Evolutionary conservation across 1,284 basidiomycete species (phyloP).

Genomic region (Quambalaria eucalypti): DNA sequence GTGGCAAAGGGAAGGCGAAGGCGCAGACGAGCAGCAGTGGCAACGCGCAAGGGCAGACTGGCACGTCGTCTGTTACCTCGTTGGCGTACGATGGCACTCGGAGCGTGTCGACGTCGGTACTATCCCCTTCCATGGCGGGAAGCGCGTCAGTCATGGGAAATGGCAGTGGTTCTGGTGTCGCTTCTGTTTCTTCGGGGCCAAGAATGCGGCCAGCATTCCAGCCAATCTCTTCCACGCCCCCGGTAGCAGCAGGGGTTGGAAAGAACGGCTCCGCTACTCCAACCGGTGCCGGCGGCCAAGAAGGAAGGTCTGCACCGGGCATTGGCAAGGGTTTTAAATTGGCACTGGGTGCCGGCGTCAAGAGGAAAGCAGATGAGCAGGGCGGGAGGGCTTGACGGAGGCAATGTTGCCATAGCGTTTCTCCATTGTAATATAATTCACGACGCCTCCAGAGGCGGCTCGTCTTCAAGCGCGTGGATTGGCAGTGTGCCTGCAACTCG

Average conservation of each 20-base stretch:
- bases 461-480: too few species aligned
- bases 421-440: too few species aligned
- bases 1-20: not conserved
- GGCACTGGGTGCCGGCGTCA: not conserved
- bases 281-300: not conserved
- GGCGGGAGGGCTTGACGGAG: too few species aligned
- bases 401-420: too few species aligned
- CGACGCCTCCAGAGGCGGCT: too few species aligned
- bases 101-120: too few species aligned
- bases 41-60: not conserved
- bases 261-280: not conserved
- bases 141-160: not conserved
- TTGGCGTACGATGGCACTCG: too few species aligned
- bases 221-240: not conserved
- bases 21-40: not conserved
- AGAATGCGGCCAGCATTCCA: not conserved
- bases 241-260: not conserved
- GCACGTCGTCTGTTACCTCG: not conserved
- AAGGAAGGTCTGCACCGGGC: not conserved
- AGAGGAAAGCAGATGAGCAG: not conserved
- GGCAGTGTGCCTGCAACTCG: too few species aligned
- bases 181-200: not conserved
- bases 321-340: not conserved
- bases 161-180: not conserved
- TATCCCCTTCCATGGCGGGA: too few species aligned